phyloP scores from a whole-genome alignment of 1,284 basidiomycete species.

The Marasmius oreades region DNA sequence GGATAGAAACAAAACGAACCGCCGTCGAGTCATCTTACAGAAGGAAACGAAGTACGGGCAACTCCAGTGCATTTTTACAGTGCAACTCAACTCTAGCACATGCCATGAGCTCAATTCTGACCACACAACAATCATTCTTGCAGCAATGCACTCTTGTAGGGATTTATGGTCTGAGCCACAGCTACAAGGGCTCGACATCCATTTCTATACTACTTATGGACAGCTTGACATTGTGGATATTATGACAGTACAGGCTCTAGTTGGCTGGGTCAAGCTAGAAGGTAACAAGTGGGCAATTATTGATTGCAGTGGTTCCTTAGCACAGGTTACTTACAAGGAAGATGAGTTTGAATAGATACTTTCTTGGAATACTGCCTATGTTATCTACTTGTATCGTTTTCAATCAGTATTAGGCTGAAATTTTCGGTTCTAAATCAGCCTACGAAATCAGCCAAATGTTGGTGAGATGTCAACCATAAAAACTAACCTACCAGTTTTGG shows the following conservation, averaged over 20 bases:
- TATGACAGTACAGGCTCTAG: constrained; percentile 17
- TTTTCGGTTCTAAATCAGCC: no score
- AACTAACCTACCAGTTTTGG: no score
- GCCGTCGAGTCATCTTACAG: not conserved
- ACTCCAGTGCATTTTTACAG: constrained; percentile 18
- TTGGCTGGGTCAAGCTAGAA: constrained; percentile 12
- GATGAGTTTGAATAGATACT: no score
- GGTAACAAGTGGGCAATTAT: not conserved
- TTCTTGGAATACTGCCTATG: no score
- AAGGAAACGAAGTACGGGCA: constrained; percentile 20
- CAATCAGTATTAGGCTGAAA: no score
- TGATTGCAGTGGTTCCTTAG: not conserved
- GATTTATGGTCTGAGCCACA: not conserved
- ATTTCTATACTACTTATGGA: constrained; percentile 14
- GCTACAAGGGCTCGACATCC: constrained; percentile 16
- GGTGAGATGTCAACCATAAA: no score
- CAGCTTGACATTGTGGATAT: constrained; percentile 18
- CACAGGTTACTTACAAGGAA: no score
- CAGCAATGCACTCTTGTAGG: constrained; percentile 1
- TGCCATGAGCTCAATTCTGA: constrained; percentile 6
- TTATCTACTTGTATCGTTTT: no score
- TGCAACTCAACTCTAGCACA: constrained; percentile 8
- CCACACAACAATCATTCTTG: constrained; percentile 1
- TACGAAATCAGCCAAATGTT: no score
- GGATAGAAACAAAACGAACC: not conserved